Base-by-base conservation (phyloP, 345 rosid species). In the Bruguiera gymnorhiza region DNA sequence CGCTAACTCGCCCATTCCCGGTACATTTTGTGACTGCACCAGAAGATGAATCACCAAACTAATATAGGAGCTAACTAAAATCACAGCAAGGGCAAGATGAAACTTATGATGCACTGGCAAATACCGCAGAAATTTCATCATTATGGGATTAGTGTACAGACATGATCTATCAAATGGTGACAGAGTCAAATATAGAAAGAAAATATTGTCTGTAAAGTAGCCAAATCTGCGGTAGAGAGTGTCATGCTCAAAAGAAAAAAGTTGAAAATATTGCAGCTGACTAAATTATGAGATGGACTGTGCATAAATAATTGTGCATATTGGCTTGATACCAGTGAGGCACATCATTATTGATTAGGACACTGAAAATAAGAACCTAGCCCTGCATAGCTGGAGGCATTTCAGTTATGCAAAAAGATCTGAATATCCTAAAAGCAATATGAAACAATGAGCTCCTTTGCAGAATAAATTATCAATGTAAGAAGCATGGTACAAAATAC, bases 1-100 rank as follows among this genome's bases (percentile, higher is more conserved):
- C 23, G 99, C 97, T 73, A 95, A 76, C 71, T 95, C 99, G 24
- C 99, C 99, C 72, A 87, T 86, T 63, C 91, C 96, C 6, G 83
- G 77, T 43, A 32, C 75, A 63, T 83, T 73, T 78, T 77, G 77
- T 60, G 99, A 89, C 99, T 95, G 78, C 21, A 75, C 52, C 76
- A 43, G 76, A 68, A 76, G 50, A 34, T 56, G 23, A 70, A n/a
- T 73, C 32, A 53, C 32, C 36, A 62, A 37, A 56, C 39, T 56
- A 23, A 56, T 56, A 56, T 3, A 56, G 29, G 11, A 56, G 18
- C 61, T 10, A 21, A 24, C n/a, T 60, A 46, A 37, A 61, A 52
- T n/a, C 37, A 29, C 39, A 21, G 2, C 8, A 23, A 70, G n/a
- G 23, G 34, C 37, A 16, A 21, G 20, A 34, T 50, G 18, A 30